Percentiles rank a stretch among this genome's conserved stretches.
These are phyloP conservation scores for Xylariomycetidae sp. DNA, from an alignment of 2,329 filamentous ascomycete species.

Conservation along the genomic window DNA sequence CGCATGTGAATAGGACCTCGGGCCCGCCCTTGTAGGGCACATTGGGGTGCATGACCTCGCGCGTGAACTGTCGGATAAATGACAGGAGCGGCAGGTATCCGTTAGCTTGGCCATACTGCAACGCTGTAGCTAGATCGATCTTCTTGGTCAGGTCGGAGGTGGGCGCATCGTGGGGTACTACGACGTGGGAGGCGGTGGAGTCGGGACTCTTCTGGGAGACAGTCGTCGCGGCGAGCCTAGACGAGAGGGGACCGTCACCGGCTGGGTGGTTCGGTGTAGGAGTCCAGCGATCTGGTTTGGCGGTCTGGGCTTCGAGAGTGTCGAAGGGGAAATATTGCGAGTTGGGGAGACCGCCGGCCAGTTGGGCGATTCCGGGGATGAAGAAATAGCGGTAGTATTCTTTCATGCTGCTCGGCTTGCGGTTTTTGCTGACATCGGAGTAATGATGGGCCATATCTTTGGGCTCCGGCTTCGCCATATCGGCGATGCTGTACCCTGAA, in stretches of 20 bases:
- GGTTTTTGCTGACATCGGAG: conserved; percentile 62
- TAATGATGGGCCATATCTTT: conserved; percentile 76
- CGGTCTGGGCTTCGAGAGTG: conserved; percentile 77
- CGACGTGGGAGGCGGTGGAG: conserved; percentile 47
- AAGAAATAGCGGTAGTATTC: conserved; percentile 79
- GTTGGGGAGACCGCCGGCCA: conserved; percentile 71
- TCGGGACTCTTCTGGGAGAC: conserved; percentile 16
- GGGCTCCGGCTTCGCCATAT: conserved; percentile 50
- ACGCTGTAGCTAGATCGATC: conserved; percentile 74
- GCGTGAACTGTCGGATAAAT: conserved; percentile 75
- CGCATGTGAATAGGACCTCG: conserved; percentile 74
- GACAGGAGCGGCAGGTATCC: conserved; percentile 75
- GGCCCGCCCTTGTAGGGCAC: conserved; percentile 73
- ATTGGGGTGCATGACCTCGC: conserved; percentile 72
- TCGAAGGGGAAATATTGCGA: conserved; percentile 84
- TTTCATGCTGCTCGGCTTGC: conserved; percentile 67
- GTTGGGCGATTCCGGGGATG: conserved; percentile 57
- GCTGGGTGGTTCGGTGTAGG: conserved; percentile 61
- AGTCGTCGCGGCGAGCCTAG: conserved; percentile 28
- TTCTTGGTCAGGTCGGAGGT: conserved; percentile 58
- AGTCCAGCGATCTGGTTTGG: conserved; percentile 68
- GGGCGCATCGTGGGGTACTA: conserved; percentile 54
- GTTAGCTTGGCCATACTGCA: conserved; percentile 82
- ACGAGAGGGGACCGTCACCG: conserved; percentile 30
- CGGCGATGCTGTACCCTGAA: too few species aligned